phyloP scores from a whole-genome alignment of 768 basidiomycete species.

The Hypholoma fasciculare region DNA sequence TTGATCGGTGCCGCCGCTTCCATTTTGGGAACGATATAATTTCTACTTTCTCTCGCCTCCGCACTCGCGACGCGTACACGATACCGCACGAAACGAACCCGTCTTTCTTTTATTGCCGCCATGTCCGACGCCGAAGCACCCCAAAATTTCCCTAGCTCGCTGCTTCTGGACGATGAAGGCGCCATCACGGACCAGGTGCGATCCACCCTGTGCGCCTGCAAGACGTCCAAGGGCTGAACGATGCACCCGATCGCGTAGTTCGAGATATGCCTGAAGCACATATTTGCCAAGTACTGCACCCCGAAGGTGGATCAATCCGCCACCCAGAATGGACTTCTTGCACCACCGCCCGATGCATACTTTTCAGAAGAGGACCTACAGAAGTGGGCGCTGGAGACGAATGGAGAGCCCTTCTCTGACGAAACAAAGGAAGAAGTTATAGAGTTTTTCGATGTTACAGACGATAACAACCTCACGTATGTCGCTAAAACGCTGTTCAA shows the following conservation, averaged over 20 bases:
- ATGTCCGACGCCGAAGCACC: slow-evolving; percentile 11
- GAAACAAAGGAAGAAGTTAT: slow-evolving; percentile 78
- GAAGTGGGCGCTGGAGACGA: slow-evolving; percentile 77
- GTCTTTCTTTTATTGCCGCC: neutral
- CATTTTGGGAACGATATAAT: slow-evolving; percentile 9
- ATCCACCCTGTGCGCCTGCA: neutral
- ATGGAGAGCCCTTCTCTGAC: slow-evolving; percentile 75
- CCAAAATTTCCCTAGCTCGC: slow-evolving; percentile 13
- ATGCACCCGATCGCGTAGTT: slow-evolving; percentile 39
- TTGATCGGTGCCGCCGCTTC: neutral
- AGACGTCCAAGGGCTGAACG: neutral
- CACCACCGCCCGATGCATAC: slow-evolving; percentile 56
- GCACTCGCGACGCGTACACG: neutral
- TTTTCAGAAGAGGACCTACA: slow-evolving; percentile 64
- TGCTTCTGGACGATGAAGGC: slow-evolving; percentile 72
- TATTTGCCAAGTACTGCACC: slow-evolving; percentile 77
- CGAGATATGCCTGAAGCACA: slow-evolving; percentile 69
- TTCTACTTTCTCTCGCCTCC: neutral
- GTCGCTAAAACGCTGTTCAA: slow-evolving; percentile 36
- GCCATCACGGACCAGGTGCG: slow-evolving; percentile 63
- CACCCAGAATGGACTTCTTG: slow-evolving; percentile 31
- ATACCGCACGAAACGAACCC: neutral
- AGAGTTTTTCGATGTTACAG: slow-evolving; percentile 75
- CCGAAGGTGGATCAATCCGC: slow-evolving; percentile 31
- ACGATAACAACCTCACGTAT: slow-evolving; percentile 72